A percentile compares a stretch with the other conserved stretches of the same genome.
phyloP scores from a whole-genome alignment of 257 asterid species.

The Solanum tarapatanum region DNA sequence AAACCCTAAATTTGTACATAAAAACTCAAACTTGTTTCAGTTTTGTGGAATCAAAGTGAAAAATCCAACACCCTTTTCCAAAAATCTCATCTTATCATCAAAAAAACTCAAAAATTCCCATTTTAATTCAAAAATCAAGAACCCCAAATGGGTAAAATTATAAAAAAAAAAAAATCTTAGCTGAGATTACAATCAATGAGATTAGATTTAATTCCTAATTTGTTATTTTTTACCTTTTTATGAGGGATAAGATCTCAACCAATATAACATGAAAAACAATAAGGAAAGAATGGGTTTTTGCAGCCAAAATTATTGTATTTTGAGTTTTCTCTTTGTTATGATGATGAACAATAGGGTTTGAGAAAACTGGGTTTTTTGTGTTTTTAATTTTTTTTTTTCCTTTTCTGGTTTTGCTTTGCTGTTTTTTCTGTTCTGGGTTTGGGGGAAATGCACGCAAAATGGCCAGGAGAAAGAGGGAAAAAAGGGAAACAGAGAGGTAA shows the following conservation, averaged over 20 bases:
- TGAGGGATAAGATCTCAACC: constrained; percentile 3
- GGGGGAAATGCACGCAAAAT: constrained; percentile 5
- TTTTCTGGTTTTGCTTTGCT: background rate
- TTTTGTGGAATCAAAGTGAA: constrained; percentile 1
- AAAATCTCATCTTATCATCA: background rate
- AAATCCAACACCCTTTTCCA: background rate
- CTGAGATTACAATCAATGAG: background rate
- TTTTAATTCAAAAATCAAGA: background rate
- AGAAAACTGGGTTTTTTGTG: background rate
- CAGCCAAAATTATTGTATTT: background rate
- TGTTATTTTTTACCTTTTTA: constrained; percentile 8
- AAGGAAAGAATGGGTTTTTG: background rate
- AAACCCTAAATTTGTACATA: background rate
- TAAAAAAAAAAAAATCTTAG: background rate
- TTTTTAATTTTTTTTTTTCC: background rate
- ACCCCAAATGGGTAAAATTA: background rate
- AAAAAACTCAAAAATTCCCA: background rate
- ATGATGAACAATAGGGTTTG: background rate
- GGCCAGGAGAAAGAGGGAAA: background rate
- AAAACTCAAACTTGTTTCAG: background rate
- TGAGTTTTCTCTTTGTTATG: background rate
- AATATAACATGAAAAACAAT: background rate
- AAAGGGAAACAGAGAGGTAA: background rate
- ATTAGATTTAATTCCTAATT: background rate
- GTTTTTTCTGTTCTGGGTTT: background rate